A percentile compares a stretch with the other conserved stretches of the same genome.
These are phyloP conservation scores for Heterobasidion parviporum DNA, from an alignment of 1,284 basidiomycete species.

Conservation along the genomic window DNA sequence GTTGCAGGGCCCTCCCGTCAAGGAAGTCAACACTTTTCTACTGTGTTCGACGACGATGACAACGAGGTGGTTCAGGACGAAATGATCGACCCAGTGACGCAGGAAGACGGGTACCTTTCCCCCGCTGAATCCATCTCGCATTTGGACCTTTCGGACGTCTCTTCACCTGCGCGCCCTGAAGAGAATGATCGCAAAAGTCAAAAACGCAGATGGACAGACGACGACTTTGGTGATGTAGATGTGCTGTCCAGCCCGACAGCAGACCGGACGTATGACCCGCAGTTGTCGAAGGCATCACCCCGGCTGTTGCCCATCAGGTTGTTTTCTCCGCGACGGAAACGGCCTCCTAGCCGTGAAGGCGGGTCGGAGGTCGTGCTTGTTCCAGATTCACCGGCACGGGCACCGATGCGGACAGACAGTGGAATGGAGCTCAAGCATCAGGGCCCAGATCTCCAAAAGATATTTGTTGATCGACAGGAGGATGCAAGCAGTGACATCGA, in stretches of 20 bases:
- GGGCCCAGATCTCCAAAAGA: conserved; percentile 36
- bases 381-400: conserved; percentile 22
- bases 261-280: neutral
- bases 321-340: no score
- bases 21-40: neutral
- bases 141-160: conserved; percentile 37
- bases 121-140: conserved; percentile 46
- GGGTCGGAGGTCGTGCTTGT: conserved; percentile 23
- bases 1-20: conserved; percentile 9
- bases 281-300: no score
- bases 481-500: neutral
- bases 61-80: conserved; percentile 11
- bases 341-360: no score
- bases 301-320: no score
- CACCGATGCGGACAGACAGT: conserved; percentile 14
- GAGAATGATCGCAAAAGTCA: conserved; percentile 5
- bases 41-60: conserved; percentile 24
- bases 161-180: conserved; percentile 42
- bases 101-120: conserved; percentile 74
- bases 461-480: conserved; percentile 21
- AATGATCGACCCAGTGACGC: conserved; percentile 34
- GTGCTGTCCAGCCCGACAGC: neutral
- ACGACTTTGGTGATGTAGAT: conserved; percentile 25
- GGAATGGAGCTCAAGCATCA: neutral
- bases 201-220: conserved; percentile 13